phyloP scores from a whole-genome alignment of 1,284 basidiomycete genomes.

The Papiliotrema fonsecae region DNA sequence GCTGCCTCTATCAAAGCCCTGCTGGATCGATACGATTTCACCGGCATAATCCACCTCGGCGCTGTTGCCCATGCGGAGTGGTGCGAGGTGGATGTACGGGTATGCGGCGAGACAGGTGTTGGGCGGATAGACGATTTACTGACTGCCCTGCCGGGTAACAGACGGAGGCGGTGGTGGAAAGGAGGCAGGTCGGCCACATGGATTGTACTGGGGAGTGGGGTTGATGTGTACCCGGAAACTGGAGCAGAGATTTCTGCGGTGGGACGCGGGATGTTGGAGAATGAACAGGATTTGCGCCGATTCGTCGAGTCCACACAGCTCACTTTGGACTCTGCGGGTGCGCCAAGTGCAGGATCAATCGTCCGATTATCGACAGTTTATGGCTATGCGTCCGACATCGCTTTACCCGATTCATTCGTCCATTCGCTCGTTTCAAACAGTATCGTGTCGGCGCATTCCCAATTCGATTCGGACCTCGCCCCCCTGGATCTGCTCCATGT shows the following conservation, averaged over 20 bases:
- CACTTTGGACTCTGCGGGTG: no score
- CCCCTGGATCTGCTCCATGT: conserved; percentile 38
- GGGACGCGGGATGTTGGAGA: background rate
- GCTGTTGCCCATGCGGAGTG: conserved; percentile 36
- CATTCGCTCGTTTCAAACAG: conserved; percentile 36
- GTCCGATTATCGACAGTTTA: conserved; percentile 43
- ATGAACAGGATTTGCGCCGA: background rate
- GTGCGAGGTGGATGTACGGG: conserved; percentile 34
- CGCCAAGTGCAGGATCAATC: no score
- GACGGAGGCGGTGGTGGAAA: conserved; percentile 2
- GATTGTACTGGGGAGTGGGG: background rate
- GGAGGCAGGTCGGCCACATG: background rate
- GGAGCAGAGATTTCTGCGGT: background rate
- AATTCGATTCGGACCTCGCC: conserved; percentile 33
- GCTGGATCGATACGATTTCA: conserved; percentile 19
- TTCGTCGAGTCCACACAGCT: background rate
- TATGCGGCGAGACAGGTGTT: conserved; percentile 36
- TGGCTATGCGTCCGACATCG: conserved; percentile 25
- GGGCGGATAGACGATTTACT: conserved; percentile 32
- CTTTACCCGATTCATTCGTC: conserved; percentile 35
- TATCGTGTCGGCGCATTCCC: conserved; percentile 37
- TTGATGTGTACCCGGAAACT: background rate
- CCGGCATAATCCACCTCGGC: conserved; percentile 44
- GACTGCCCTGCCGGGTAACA: conserved; percentile 14
- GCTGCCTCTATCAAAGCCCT: conserved; percentile 21